Conservation (phyloP, 768 basidiomycete genomes). For the Kwoniella pini region DNA sequence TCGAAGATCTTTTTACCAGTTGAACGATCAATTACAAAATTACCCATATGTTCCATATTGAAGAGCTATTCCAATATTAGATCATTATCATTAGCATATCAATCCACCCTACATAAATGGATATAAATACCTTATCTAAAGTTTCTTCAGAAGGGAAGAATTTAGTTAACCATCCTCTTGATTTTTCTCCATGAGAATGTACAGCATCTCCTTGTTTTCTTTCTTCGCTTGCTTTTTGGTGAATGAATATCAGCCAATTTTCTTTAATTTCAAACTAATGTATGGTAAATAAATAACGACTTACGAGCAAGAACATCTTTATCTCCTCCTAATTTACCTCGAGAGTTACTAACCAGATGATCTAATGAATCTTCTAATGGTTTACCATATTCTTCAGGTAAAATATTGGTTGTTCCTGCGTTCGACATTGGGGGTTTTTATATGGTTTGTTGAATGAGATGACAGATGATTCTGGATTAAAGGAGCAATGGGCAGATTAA, state of each 20-base stretch:
- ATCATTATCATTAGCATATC: neutral
- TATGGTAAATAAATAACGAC: neutral
- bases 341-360: slow-evolving; percentile 38
- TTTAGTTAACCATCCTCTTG: slow-evolving; percentile 40
- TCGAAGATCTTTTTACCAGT: slow-evolving; percentile 65
- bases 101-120: neutral
- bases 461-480: too few relatives aligned
- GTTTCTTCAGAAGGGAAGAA: slow-evolving; percentile 49
- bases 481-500: too few relatives aligned
- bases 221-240: slow-evolving; percentile 34
- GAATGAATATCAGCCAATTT: too few relatives aligned
- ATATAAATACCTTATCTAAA: slow-evolving; percentile 43
- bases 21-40: slow-evolving; percentile 54
- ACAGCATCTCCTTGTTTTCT: slow-evolving; percentile 33
- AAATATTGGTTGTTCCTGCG: slow-evolving; percentile 21
- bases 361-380: slow-evolving; percentile 42
- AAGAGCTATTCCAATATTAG: slow-evolving; percentile 40
- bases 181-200: slow-evolving; percentile 34
- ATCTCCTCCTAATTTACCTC: neutral
- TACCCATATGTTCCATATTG: slow-evolving; percentile 53
- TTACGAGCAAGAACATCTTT: slow-evolving; percentile 35
- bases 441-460: too few relatives aligned
- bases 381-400: slow-evolving; percentile 39
- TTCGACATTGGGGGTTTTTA: slow-evolving; percentile 16
- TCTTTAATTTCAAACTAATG: too few relatives aligned